These are phyloP conservation scores for Liquidambar formosana DNA, from an alignment of 164 flowering plant species.

Conservation along the genomic window DNA sequence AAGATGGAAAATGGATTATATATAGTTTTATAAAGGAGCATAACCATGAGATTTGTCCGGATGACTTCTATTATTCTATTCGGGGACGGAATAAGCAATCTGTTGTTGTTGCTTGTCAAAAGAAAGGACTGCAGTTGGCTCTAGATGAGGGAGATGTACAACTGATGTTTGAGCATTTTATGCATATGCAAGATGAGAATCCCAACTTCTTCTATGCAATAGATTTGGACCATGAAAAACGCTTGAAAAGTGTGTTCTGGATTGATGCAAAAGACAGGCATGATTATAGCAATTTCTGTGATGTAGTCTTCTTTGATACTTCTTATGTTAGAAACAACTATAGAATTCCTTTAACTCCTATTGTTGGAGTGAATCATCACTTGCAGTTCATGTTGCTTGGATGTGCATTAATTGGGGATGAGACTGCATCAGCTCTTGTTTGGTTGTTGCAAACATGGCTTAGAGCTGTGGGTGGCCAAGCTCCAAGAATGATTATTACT, in stretches of 20 bases:
- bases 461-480: slow-evolving; percentile 33
- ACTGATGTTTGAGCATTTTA: slow-evolving; percentile 30
- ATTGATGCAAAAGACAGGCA: slow-evolving; percentile 34
- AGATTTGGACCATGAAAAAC: slow-evolving; percentile 31
- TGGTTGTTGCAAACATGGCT: slow-evolving; percentile 46
- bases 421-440: slow-evolving; percentile 26
- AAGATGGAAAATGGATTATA: slow-evolving; percentile 41
- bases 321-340: slow-evolving; percentile 31
- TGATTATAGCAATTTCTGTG: slow-evolving; percentile 35
- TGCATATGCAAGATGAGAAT: slow-evolving; percentile 35
- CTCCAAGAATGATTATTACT: slow-evolving; percentile 38
- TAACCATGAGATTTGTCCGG: slow-evolving; percentile 40
- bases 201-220: slow-evolving; percentile 45
- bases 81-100: too few relatives aligned
- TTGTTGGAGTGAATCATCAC: slow-evolving; percentile 49
- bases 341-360: slow-evolving; percentile 33
- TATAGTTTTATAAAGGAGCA: slow-evolving; percentile 37
- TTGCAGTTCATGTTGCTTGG: slow-evolving; percentile 38
- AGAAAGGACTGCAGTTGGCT: slow-evolving; percentile 13
- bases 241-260: slow-evolving; percentile 45
- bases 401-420: slow-evolving; percentile 36
- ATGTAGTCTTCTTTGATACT: slow-evolving; percentile 45
- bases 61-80: slow-evolving; percentile 21
- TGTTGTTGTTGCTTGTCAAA: too few relatives aligned
- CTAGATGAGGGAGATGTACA: slow-evolving; percentile 36